Base-by-base conservation (phyloP, 345 rosid species). In the Eucalyptus cloeziana region DNA sequence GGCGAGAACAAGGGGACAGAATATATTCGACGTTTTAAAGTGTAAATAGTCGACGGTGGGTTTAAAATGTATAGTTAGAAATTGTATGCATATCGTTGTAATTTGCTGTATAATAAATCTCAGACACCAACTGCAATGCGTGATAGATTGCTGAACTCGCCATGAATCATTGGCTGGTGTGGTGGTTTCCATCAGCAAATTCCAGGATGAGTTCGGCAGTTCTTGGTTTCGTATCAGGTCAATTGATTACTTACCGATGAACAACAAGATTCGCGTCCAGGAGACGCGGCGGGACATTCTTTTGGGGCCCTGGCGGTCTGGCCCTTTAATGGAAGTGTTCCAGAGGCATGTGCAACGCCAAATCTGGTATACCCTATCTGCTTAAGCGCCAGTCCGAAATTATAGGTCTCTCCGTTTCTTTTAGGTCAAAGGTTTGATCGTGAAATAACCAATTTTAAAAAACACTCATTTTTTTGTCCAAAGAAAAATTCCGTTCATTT, bases 1-100 rank as follows among this genome's bases (percentile, higher is more conserved):
- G 49, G 49, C 15, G 62, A 22, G 51, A 79, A 40, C 87, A 40
- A 88, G 93, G 90, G 93, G 93, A 91, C 86, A 33, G 58, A 47
- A 90, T 40, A 86, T 86, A 90, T 51, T 40, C 92, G 89, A n/a
- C n/a, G n/a, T n/a, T n/a, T n/a, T n/a, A n/a, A n/a, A n/a, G n/a
- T n/a, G n/a, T n/a, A n/a, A n/a, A n/a, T n/a, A n/a, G n/a, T n/a
- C n/a, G n/a, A n/a, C n/a, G n/a, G n/a, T n/a, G n/a, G n/a, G n/a
- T n/a, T n/a, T n/a, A n/a, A n/a, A n/a, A n/a, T n/a, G n/a, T n/a
- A n/a, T n/a, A n/a, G n/a, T n/a, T n/a, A n/a, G n/a, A n/a, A n/a
- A n/a, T n/a, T n/a, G n/a, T n/a, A n/a, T n/a, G n/a, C n/a, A n/a
- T n/a, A n/a, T n/a, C n/a, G n/a, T n/a, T n/a, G n/a, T n/a, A n/a